A percentile compares a stretch with the other conserved stretches of the same genome.
Conservation (phyloP, 495 filamentous ascomycete genomes). For the Lasiosphaeria miniovina region DNA sequence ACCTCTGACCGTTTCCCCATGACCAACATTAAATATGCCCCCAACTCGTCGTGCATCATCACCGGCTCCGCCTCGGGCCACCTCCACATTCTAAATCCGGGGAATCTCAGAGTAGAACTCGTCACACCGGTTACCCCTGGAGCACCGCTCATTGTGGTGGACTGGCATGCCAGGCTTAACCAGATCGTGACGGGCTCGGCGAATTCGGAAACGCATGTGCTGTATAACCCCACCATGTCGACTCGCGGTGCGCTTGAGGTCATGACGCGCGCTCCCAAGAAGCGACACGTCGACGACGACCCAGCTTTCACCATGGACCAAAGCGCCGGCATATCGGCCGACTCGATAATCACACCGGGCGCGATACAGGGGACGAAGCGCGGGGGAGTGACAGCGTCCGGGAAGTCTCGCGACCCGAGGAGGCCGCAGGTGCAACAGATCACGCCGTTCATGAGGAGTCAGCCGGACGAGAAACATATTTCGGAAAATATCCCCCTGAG, state of each 20-base stretch:
- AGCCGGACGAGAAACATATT: slow-evolving; percentile 88
- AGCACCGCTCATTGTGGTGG: slow-evolving; percentile 74
- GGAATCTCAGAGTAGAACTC: slow-evolving; percentile 78
- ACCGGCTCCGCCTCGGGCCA: slow-evolving; percentile 85
- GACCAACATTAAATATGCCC: slow-evolving; percentile 84
- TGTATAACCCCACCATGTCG: slow-evolving; percentile 85
- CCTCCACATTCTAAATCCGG: slow-evolving; percentile 89
- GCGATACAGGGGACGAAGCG: slow-evolving; percentile 43
- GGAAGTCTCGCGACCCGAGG: slow-evolving; percentile 71
- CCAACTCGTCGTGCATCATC: slow-evolving; percentile 74
- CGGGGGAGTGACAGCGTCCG: slow-evolving; percentile 72
- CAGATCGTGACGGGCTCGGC: slow-evolving; percentile 93
- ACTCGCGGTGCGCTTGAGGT: slow-evolving; percentile 77
- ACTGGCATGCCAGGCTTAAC: slow-evolving; percentile 93
- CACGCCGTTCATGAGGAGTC: slow-evolving; percentile 88
- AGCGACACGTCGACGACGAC: slow-evolving; percentile 91
- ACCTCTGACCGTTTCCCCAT: slow-evolving; percentile 80
- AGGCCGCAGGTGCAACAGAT: slow-evolving; percentile 77
- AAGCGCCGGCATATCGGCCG: slow-evolving; percentile 73
- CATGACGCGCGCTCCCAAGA: slow-evolving; percentile 91
- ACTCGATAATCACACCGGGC: slow-evolving; percentile 70
- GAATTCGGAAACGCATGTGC: slow-evolving; percentile 80
- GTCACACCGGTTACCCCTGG: slow-evolving; percentile 81
- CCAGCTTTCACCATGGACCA: slow-evolving; percentile 79
- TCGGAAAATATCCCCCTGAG: slow-evolving; percentile 83